These are phyloP conservation scores for Tardiomyces blankii DNA, from an alignment of 1,139 yeast genomes.

Conservation along the genomic window DNA sequence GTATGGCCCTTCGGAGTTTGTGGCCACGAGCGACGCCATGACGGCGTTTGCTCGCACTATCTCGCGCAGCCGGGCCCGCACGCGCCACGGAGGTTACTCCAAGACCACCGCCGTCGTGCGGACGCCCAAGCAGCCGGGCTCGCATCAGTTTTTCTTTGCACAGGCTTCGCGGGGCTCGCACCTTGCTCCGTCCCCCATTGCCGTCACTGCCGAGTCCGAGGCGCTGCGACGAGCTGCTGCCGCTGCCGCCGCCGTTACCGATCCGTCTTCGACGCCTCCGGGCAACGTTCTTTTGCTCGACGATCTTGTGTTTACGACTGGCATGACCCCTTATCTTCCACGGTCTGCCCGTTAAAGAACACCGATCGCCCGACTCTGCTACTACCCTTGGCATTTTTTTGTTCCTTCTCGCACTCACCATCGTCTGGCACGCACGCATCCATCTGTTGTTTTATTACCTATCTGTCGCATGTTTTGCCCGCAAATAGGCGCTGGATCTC, in stretches of 20 bases:
- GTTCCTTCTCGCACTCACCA: no score
- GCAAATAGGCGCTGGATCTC: no score
- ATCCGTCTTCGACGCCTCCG: slow-evolving; percentile 18
- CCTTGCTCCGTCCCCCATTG: slow-evolving; percentile 2
- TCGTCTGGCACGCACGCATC: no score
- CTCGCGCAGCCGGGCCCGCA: slow-evolving; percentile 15
- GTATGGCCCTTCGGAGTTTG: not conserved
- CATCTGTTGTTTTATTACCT: no score
- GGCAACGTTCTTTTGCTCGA: slow-evolving; percentile 18
- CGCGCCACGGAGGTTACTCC: slow-evolving; percentile 1
- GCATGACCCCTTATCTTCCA: slow-evolving; percentile 23
- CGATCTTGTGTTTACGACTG: slow-evolving; percentile 15
- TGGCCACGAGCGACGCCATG: slow-evolving; percentile 15
- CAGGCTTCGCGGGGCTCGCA: slow-evolving; percentile 1
- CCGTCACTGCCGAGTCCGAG: slow-evolving; percentile 1
- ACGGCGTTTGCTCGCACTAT: slow-evolving; percentile 20
- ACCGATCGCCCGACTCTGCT: no score
- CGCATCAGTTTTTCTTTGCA: slow-evolving; percentile 5
- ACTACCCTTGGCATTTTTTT: no score
- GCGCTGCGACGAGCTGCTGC: not conserved
- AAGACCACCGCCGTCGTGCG: slow-evolving; percentile 7
- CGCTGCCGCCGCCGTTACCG: slow-evolving; percentile 1
- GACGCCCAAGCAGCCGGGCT: slow-evolving; percentile 9
- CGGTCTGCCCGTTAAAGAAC: not conserved
- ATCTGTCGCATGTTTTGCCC: no score